Evolutionary conservation across 257 asterid species (phyloP).

Genomic region (Gardenia jasminoides): DNA sequence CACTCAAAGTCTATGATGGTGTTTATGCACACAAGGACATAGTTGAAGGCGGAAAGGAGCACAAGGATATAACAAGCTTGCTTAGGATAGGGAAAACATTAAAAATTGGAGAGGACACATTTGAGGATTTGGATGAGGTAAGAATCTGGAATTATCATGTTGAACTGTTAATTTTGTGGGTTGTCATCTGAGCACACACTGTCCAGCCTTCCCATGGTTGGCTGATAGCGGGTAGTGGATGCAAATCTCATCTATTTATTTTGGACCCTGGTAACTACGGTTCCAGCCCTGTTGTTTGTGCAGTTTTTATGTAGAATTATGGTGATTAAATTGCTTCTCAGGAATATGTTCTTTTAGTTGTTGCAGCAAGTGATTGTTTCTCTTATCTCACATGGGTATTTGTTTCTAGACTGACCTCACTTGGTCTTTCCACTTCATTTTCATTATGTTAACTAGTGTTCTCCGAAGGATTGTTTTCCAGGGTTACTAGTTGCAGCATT

Average conservation of each 20-base stretch:
- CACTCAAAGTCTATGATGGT: slow-evolving; percentile 74
- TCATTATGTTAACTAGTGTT: background rate
- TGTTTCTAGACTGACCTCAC: background rate
- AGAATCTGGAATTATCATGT: slow-evolving; percentile 5
- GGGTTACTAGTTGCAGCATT: background rate
- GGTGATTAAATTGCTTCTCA: background rate
- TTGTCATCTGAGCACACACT: background rate
- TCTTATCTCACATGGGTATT: too few species aligned
- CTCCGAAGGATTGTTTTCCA: too few species aligned
- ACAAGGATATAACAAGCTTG: slow-evolving; percentile 88
- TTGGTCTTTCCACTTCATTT: background rate
- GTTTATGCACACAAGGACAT: slow-evolving; percentile 91
- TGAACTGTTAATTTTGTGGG: background rate
- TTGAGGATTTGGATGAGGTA: slow-evolving; percentile 98
- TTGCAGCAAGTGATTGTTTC: background rate
- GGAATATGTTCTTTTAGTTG: too few species aligned
- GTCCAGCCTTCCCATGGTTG: background rate
- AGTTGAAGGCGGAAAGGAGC: slow-evolving; percentile 88
- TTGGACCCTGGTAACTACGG: background rate
- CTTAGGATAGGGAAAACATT: slow-evolving; percentile 86
- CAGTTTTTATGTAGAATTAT: background rate
- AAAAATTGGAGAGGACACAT: slow-evolving; percentile 96
- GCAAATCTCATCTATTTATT: background rate
- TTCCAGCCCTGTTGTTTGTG: background rate
- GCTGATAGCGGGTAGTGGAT: background rate